Base-by-base conservation (phyloP, 208 protist species). In the Porcisia hertigi region DNA sequence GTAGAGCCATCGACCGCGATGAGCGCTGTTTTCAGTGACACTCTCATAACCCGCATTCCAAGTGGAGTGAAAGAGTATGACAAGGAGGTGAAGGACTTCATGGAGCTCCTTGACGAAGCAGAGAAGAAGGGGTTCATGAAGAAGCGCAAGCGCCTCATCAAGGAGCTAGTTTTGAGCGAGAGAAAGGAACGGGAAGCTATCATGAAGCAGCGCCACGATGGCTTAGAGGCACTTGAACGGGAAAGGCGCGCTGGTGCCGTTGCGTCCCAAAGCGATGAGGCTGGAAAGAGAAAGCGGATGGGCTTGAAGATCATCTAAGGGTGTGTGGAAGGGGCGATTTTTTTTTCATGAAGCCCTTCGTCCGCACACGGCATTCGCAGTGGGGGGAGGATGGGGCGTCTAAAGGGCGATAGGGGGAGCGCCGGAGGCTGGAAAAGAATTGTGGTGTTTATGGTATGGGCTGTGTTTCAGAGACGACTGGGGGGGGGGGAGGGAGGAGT, bases 111-210 rank as follows among this genome's bases (percentile, higher is more conserved):
- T 7, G 62, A 79, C 60, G 52, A 70, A 16, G 16, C 20, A 49
- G 83, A 85, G 47, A 77, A 84, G 69, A 76, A 83, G 64, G 73
- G 70, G 30, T 81, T 86, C 41, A 43, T 86, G 34, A 90, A 89
- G 62, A 82, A 87, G 36, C 65, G 73, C 49, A 83, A 83, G 76
- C 47, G 60, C 3, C 69, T 83, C 0, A 70, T 83, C 6, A 90
- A 91, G 77, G 64, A 84, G 25, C 60, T 89, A 14, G 36, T 52
- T 11, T 30, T 57, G 30, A 62, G 74, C 0, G 88, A 93, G 63
- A 85, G 87, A 76, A 87, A 83, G 75, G 69, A 73, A 41, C 78
- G 82, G 1, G 80, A 76, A 57, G 41, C 69, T 7, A 55, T 88
- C 23, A 65, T 71, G 57, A 79, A 80, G 75, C 36, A 79, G 36